These are phyloP conservation scores for Cucurbita maxima DNA, from an alignment of 306 rosid species.

Conservation along the genomic window DNA sequence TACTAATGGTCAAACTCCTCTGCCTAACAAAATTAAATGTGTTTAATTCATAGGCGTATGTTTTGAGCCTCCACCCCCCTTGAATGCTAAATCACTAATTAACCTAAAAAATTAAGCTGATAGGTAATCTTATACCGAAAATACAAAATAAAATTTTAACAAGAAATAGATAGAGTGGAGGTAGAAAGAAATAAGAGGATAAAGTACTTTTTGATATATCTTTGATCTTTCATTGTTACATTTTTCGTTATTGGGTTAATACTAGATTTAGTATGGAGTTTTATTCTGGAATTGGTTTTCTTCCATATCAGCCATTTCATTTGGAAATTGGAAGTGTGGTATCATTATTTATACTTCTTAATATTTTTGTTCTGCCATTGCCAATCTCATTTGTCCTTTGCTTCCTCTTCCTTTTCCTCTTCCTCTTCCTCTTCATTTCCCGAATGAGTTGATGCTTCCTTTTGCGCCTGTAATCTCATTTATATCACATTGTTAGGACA, in stretches of 20 bases:
- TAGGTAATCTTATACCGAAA: not conserved
- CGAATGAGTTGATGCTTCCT: not conserved
- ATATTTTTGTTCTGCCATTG: not conserved
- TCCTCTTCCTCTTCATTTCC: not conserved
- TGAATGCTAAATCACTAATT: too few species aligned
- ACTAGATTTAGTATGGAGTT: not conserved
- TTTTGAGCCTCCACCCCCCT: not conserved
- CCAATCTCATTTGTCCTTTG: not conserved
- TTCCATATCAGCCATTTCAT: not conserved
- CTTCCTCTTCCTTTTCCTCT: not conserved
- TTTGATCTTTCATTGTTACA: not conserved
- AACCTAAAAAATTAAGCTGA: too few species aligned
- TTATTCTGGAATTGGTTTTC: not conserved
- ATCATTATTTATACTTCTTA: not conserved
- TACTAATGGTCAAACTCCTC: not conserved
- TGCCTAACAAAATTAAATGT: not conserved
- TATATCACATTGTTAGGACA: not conserved
- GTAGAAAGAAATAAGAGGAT: not conserved
- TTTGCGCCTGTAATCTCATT: not conserved
- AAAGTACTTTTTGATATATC: not conserved
- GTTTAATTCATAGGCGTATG: not conserved
- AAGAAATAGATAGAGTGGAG: not conserved
- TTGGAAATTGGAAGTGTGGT: not conserved
- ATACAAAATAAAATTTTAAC: too few species aligned
- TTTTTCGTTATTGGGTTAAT: not conserved